Base-by-base conservation (phyloP, 179 eudicot genomes). In the Silene vulgaris region DNA sequence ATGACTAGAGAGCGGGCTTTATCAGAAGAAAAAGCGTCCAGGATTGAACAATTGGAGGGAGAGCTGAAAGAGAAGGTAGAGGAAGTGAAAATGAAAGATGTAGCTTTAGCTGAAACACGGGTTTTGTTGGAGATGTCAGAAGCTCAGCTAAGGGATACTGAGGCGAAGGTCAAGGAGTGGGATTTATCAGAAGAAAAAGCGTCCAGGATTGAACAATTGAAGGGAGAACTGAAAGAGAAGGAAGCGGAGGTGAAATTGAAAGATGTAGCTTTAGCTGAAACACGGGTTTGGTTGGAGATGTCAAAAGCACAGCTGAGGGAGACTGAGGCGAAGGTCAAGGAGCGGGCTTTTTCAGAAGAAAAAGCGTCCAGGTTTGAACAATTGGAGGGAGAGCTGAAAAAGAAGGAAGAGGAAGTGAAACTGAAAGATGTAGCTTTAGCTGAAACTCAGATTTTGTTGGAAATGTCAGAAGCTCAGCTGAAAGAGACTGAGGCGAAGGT, bases 1-100 rank as follows among this genome's bases (percentile, higher is more conserved):
- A 4, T 84, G 16, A 78, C 70, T 28, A 76, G 65, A 78, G 82
- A 84, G 65, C 78, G 67, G 63, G 82, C 65, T 32, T 65, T 73
- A 19, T 78, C 73, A 13, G 80, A 65, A 43, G 74, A 77, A 74
- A 69, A 69, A 48, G 70, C 78, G 56, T n/a, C 75, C 16, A 73
- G 76, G 32, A 79, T 80, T 21, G 71, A 76, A 57, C 80, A 78
- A 35, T 74, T 81, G 54, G 83, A 79, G 43, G 67, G 56, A 35
- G 79, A 79, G 74, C 54, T 84, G 21, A 67, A 71, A n/a, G 65
- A 61, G 43, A 81, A 60, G 62, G 81, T 65, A 45, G 73, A 81
- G 70, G 79, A 81, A 45, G 48, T 79, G 5, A 60, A 74, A 21
- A 6, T 64, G 50, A 73, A 52, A 65, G 72, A 66, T 66, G 59